Percentiles rank a stretch among this genome's conserved stretches.
phyloP scores from a whole-genome alignment of 306 rosid species.

The Potentilla sterilis region DNA sequence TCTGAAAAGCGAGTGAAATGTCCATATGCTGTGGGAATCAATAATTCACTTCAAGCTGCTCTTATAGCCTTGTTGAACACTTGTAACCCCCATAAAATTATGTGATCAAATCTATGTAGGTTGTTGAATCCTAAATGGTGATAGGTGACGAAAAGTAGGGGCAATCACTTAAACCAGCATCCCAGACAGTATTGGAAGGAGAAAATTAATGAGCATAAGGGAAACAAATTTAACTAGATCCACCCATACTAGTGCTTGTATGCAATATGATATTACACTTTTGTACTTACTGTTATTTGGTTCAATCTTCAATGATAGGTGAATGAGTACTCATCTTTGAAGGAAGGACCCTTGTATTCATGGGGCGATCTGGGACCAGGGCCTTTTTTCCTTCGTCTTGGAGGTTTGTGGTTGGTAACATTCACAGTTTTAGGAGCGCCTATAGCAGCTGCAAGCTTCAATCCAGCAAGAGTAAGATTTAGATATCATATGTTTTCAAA shows the following conservation, averaged over 20 bases:
- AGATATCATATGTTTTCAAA: not conserved
- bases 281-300: constrained; percentile 10
- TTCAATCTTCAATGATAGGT: constrained; percentile 50
- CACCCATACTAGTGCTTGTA: constrained; percentile 10
- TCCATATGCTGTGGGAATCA: not conserved
- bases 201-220: not conserved
- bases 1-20: not conserved
- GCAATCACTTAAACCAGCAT: not conserved
- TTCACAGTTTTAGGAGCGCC: constrained; percentile 82
- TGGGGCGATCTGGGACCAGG: constrained; percentile 94
- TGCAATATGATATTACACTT: not conserved
- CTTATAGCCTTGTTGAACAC: not conserved
- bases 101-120: not conserved
- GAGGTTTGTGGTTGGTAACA: constrained; percentile 84
- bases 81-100: not conserved
- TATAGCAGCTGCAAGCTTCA: constrained; percentile 92
- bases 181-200: not conserved
- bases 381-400: constrained; percentile 83
- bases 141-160: not conserved
- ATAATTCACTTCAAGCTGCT: not conserved
- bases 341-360: constrained; percentile 66
- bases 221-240: constrained; percentile 15
- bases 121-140: not conserved
- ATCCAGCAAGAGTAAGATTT: constrained; percentile 78
- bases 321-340: constrained; percentile 91